Evolutionary conservation across 73 alveolate genomes (phyloP), one percentile per base, ranked within the genome.

Genomic region (Paramecium biaurelia): DNA sequence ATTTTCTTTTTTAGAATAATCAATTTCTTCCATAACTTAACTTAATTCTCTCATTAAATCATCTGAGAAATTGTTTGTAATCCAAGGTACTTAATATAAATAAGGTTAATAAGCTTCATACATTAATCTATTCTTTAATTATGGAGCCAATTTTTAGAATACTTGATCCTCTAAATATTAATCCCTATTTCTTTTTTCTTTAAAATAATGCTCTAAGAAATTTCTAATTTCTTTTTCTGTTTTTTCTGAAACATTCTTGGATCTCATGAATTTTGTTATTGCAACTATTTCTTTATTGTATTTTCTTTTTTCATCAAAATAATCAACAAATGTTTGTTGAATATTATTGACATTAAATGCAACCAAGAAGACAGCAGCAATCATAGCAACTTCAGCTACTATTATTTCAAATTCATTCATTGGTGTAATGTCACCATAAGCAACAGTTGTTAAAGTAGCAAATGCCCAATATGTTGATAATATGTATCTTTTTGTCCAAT

Each of bases 111-210:
- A 70, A 10, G 94, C 94, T 49, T 89, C 94, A 24, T 58, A 70
- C 70, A 89, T 89, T 35, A 89, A 42, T 45, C 92, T 42, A 20
- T 42, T 42, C 49, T 89, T 89, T 47, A 89, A 70, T 43, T 76
- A 28, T 14, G 85, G 92, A 68, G 92, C 87, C 15, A 89, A 45
- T 45, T 89, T 30, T 8, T 70, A 24, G 0, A 89, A 58, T 12
- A 89, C 87, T 2, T 45, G 5, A 30, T 89, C 87, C 32, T 89
- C 94, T 18, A 70, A 32, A 45, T 89, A 76, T 26, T 82, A 45
- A 53, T 89, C 90, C 28, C 87, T 89, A 63, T 89, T 70, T 37
- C 92, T 70, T 30, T 89, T 82, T 89, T 89, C 94, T 23, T 76
- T 89, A 63, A 76, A 89, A 72, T 89, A 89, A 34, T 89, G 87